These are phyloP conservation scores for Davidsoniella australis DNA, from an alignment of 2,329 filamentous ascomycete species.

Conservation along the genomic window DNA sequence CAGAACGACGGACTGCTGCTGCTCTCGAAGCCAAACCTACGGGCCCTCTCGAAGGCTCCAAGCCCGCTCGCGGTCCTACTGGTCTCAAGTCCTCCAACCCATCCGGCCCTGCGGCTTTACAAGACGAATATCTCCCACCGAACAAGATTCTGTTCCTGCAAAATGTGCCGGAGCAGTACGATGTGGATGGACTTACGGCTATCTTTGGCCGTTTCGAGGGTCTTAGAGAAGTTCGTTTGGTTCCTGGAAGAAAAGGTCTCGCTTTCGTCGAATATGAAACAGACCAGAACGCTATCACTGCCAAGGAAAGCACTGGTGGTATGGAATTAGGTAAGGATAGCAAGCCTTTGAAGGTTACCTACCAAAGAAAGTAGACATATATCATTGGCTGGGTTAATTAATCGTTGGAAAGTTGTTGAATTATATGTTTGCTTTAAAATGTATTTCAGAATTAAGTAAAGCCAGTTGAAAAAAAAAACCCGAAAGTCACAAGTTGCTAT, in stretches of 20 bases:
- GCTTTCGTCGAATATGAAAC: constrained; percentile 94
- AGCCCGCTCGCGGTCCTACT: constrained; percentile 31
- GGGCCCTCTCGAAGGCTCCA: constrained; percentile 39
- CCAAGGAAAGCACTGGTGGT: constrained; percentile 82
- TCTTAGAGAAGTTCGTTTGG: constrained; percentile 80
- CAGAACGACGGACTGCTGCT: constrained; percentile 62
- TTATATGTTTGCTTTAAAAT: neutral
- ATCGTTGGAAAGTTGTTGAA: neutral
- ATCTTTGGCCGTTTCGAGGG: constrained; percentile 85
- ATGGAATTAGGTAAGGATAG: constrained; percentile 49
- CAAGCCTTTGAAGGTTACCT: constrained; percentile 83
- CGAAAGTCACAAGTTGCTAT: neutral
- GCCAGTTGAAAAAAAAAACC: too few species aligned
- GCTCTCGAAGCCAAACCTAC: constrained; percentile 58
- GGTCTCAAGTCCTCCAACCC: constrained; percentile 64
- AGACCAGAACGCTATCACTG: constrained; percentile 74
- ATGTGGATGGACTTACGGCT: constrained; percentile 58
- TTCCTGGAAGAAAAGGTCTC: constrained; percentile 73
- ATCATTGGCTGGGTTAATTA: neutral
- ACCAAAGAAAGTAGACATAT: constrained; percentile 59
- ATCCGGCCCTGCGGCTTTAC: constrained; percentile 54
- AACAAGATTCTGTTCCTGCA: constrained; percentile 95
- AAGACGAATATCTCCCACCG: constrained; percentile 94
- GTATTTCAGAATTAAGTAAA: neutral
- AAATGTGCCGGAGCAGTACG: constrained; percentile 76